These are phyloP conservation scores for Carex arenaria DNA, from an alignment of 202 grass and related monocot species.

Conservation along the genomic window DNA sequence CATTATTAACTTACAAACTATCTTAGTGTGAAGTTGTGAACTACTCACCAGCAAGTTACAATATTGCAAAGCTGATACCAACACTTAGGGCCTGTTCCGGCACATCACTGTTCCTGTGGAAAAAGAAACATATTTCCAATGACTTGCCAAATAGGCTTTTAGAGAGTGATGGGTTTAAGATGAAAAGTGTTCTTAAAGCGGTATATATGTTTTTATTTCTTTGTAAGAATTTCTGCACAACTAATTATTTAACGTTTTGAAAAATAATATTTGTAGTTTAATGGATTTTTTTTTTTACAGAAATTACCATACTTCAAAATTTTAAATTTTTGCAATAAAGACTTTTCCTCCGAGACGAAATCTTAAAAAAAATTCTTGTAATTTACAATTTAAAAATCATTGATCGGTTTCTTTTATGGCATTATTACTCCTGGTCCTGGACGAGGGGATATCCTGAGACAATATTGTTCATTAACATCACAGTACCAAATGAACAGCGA, in stretches of 20 bases:
- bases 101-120: too few species aligned
- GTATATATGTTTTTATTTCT: neutral
- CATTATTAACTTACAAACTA: too few species aligned
- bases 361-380: neutral
- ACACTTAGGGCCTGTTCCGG: too few species aligned
- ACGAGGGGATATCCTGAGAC: neutral
- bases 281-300: too few species aligned
- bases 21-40: too few species aligned
- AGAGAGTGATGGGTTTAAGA: neutral
- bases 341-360: neutral
- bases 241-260: neutral
- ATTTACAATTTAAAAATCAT: neutral
- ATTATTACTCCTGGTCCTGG: too few species aligned
- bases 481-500: neutral
- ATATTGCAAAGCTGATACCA: too few species aligned
- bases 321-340: neutral
- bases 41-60: too few species aligned
- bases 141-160: too few species aligned
- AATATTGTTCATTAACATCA: neutral
- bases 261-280: neutral
- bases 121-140: too few species aligned
- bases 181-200: neutral
- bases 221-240: neutral
- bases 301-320: too few species aligned
- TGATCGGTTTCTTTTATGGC: neutral